These are phyloP conservation scores for Amborella trichopoda DNA, from an alignment of 164 flowering plant genomes.

Conservation along the genomic window DNA sequence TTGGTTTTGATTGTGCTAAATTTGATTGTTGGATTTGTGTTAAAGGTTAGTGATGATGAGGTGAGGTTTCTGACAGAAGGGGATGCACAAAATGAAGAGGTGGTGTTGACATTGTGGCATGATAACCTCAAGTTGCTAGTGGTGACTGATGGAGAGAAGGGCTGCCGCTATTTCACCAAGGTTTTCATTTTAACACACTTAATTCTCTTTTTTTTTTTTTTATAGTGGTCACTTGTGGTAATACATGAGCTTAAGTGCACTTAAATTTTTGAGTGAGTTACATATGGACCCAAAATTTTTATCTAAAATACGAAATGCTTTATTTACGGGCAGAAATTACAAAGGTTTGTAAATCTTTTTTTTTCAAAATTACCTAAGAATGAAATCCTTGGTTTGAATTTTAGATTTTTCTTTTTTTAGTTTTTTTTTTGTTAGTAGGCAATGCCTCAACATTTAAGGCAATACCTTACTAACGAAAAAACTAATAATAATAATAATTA, in stretches of 20 bases:
- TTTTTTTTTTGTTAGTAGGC: background rate
- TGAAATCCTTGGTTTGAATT: no score
- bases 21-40: no score
- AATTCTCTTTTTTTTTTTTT: background rate
- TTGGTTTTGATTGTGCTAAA: no score
- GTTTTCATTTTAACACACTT: constrained; percentile 5
- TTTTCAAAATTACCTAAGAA: background rate
- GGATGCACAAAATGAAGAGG: constrained; percentile 20
- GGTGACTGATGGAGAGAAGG: constrained; percentile 25
- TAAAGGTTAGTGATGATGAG: constrained; percentile 39
- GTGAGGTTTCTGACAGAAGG: constrained; percentile 29
- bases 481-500: no score
- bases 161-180: constrained; percentile 39
- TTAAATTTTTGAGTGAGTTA: background rate
- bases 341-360: background rate
- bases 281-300: no score
- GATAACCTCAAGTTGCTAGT: constrained; percentile 22
- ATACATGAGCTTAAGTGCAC: background rate
- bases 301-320: no score
- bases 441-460: no score
- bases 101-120: constrained; percentile 16
- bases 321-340: background rate
- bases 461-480: no score
- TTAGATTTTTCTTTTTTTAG: background rate
- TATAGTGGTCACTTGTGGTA: background rate